Percentiles rank a stretch among this genome's conserved stretches.
These are phyloP conservation scores for Papiliotrema fonsecae DNA, from an alignment of 1,284 basidiomycete genomes.

Conservation along the genomic window DNA sequence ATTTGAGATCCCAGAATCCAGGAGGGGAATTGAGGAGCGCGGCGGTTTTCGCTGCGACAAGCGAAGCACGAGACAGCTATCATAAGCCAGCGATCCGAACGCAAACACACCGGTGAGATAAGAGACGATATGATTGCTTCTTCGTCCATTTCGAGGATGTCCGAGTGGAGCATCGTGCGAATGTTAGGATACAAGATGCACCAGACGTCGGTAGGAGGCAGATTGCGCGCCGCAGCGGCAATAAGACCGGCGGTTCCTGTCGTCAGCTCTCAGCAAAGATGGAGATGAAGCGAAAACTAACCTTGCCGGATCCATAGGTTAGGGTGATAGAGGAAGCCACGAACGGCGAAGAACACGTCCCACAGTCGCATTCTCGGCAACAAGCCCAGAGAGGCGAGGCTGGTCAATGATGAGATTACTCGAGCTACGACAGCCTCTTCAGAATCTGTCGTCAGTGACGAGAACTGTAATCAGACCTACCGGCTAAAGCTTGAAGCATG, in stretches of 20 bases:
- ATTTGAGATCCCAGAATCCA: constrained; percentile 62
- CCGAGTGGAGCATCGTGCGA: constrained; percentile 76
- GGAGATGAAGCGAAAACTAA: constrained; percentile 32
- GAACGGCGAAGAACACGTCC: constrained; percentile 81
- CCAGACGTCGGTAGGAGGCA: constrained; percentile 86
- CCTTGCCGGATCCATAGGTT: constrained; percentile 96
- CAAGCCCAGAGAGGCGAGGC: constrained; percentile 76
- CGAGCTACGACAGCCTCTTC: constrained; percentile 90
- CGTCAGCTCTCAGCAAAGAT: constrained; percentile 1
- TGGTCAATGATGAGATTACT: constrained; percentile 77
- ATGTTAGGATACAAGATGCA: constrained; percentile 90
- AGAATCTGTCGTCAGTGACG: constrained; percentile 58
- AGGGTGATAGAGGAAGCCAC: constrained; percentile 91
- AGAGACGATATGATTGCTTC: constrained; percentile 67
- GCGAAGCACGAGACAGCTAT: constrained; percentile 70
- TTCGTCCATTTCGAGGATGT: constrained; percentile 73
- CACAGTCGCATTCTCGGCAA: constrained; percentile 89
- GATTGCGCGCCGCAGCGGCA: constrained; percentile 70
- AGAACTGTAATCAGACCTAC: constrained; percentile 49
- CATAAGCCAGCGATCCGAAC: neutral
- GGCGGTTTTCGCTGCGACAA: constrained; percentile 68
- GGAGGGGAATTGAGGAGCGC: constrained; percentile 48
- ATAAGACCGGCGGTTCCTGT: constrained; percentile 83
- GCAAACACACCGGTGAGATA: constrained; percentile 64
- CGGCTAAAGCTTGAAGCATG: constrained; percentile 87